phyloP scores from a whole-genome alignment of 179 eudicot species.

The Spinacia oleracea region DNA sequence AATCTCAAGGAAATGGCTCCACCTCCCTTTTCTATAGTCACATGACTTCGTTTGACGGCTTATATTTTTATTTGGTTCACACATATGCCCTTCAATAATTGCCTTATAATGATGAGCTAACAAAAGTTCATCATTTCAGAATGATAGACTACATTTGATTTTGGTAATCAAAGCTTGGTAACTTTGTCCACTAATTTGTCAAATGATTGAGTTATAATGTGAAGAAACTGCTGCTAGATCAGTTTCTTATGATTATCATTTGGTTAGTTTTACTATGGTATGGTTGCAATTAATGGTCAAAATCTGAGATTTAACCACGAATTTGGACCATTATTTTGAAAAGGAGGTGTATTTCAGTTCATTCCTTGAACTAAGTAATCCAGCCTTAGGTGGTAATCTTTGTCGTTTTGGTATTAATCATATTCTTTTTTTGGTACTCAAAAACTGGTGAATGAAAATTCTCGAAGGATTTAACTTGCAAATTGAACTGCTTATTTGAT shows the following conservation, averaged over 20 bases:
- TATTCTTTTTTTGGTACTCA: no score
- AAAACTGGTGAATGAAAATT: no score
- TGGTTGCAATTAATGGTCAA: neutral
- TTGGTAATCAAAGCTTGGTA: neutral
- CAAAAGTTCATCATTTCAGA: neutral
- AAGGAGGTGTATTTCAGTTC: neutral
- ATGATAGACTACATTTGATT: neutral
- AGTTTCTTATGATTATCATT: neutral
- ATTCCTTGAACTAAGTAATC: neutral
- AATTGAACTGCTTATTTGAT: no score
- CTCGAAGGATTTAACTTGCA: no score
- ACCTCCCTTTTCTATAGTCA: constrained; percentile 21
- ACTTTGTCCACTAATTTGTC: neutral
- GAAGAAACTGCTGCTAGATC: neutral
- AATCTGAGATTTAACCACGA: neutral
- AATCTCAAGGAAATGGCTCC: constrained; percentile 19
- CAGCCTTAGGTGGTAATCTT: neutral
- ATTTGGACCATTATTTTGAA: neutral
- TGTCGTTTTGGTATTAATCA: no score
- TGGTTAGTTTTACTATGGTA: neutral
- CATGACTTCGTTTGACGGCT: constrained; percentile 31
- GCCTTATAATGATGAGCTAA: neutral
- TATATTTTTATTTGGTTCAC: neutral
- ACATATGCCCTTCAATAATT: constrained; percentile 6
- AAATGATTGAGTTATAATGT: neutral